A percentile compares a stretch with the other conserved stretches of the same genome.
Conservation (phyloP, 73 alveolate species). For the Stentor roeselii region DNA sequence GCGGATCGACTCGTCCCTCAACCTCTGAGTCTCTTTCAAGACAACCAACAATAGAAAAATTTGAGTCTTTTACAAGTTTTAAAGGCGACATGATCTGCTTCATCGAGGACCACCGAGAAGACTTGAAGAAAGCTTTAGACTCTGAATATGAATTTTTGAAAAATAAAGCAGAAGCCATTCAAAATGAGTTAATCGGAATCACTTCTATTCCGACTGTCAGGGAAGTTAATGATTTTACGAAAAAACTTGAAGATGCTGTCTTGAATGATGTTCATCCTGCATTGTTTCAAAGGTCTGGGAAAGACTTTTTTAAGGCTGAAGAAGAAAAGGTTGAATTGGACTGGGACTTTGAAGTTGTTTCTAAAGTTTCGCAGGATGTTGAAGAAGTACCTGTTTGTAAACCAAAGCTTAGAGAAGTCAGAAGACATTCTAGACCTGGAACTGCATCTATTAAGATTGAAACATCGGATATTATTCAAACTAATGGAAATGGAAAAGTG, state of each 20-base stretch:
- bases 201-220: not conserved
- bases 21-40: not conserved
- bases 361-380: too few species aligned
- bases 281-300: not conserved
- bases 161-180: not conserved
- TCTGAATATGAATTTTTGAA: not conserved
- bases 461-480: not conserved
- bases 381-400: too few species aligned
- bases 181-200: not conserved
- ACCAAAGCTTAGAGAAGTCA: not conserved
- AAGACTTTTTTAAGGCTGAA: too few species aligned
- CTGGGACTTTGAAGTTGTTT: too few species aligned
- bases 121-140: not conserved
- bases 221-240: not conserved
- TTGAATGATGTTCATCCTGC: not conserved
- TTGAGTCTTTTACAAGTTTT: too few species aligned
- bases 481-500: not conserved
- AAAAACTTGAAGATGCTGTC: not conserved
- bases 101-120: not conserved
- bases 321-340: too few species aligned
- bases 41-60: not conserved
- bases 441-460: not conserved
- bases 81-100: too few species aligned
- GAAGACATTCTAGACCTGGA: not conserved
- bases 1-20: not conserved